Conservation (phyloP, 805 yeast species). For the Kluyveromyces starmeri region DNA sequence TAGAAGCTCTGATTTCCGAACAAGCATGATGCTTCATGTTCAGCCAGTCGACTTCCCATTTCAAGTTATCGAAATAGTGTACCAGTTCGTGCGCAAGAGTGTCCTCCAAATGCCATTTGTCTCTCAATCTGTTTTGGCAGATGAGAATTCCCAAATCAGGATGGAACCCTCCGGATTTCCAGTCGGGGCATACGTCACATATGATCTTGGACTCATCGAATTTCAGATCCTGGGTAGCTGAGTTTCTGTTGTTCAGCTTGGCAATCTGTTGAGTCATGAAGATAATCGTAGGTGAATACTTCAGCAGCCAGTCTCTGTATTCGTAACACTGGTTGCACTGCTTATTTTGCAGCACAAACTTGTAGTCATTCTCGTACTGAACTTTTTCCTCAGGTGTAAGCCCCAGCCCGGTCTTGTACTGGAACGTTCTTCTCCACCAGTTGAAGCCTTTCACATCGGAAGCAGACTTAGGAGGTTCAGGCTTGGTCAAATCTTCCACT, state of each 20-base stretch:
- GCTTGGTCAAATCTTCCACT: slow-evolving; percentile 12
- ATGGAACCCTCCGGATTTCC: slow-evolving; percentile 85
- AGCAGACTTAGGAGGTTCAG: slow-evolving; percentile 14
- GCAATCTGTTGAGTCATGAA: slow-evolving; percentile 81
- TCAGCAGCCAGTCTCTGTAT: slow-evolving; percentile 70
- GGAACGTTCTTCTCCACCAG: slow-evolving; percentile 73
- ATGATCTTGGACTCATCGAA: slow-evolving; percentile 35
- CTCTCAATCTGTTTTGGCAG: slow-evolving; percentile 72
- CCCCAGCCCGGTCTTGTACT: slow-evolving; percentile 65
- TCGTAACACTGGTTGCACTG: slow-evolving; percentile 67
- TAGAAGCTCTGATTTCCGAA: slow-evolving; percentile 89
- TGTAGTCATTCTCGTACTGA: slow-evolving; percentile 49
- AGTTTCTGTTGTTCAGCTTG: slow-evolving; percentile 35
- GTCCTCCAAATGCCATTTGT: slow-evolving; percentile 80
- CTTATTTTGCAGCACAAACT: slow-evolving; percentile 34
- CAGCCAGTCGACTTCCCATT: slow-evolving; percentile 80
- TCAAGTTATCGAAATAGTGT: slow-evolving; percentile 85
- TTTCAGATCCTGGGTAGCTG: slow-evolving; percentile 8
- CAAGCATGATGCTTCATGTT: slow-evolving; percentile 92
- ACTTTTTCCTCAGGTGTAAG: slow-evolving; percentile 40
- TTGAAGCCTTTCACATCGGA: slow-evolving; percentile 42
- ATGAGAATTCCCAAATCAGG: slow-evolving; percentile 80
- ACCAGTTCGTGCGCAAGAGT: slow-evolving; percentile 87
- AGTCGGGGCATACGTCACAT: slow-evolving; percentile 79
- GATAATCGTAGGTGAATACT: slow-evolving; percentile 72